Percentiles rank a stretch among this genome's conserved stretches.
phyloP scores from a whole-genome alignment of 148 eudicot genomes.

The Vaccinium darrowii region DNA sequence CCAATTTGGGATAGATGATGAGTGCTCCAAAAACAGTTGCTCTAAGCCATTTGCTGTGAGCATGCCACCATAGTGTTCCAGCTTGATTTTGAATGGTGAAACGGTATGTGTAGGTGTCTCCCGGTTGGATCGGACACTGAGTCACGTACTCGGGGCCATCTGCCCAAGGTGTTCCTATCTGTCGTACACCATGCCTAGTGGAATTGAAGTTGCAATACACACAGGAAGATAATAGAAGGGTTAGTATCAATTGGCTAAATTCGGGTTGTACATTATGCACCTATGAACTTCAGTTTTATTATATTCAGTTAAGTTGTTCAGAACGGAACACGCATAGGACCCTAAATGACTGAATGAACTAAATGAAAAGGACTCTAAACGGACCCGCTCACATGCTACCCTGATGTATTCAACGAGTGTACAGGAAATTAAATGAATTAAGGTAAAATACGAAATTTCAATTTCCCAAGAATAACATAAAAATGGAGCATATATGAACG shows the following conservation, averaged over 20 bases:
- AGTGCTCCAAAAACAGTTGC: slow-evolving; percentile 90
- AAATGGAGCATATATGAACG: neutral
- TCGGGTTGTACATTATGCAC: neutral
- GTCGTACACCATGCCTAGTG: slow-evolving; percentile 80
- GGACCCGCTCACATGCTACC: no score
- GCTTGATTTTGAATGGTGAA: slow-evolving; percentile 71
- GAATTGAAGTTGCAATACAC: neutral
- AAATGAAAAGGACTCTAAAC: no score
- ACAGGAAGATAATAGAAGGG: neutral
- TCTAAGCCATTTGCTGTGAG: slow-evolving; percentile 86
- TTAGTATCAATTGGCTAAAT: neutral
- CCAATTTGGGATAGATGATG: slow-evolving; percentile 67
- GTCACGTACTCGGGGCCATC: slow-evolving; percentile 91
- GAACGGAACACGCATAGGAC: no score
- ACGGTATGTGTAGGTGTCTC: slow-evolving; percentile 72
- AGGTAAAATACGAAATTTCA: neutral
- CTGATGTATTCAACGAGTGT: no score
- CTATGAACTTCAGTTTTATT: no score
- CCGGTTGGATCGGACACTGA: slow-evolving; percentile 85
- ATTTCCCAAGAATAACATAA: neutral
- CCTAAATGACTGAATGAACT: no score
- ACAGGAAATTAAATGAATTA: neutral
- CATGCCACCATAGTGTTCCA: slow-evolving; percentile 98
- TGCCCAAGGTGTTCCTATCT: slow-evolving; percentile 91
- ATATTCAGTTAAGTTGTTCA: no score